Evolutionary conservation across 2,329 filamentous ascomycete genomes (phyloP).

Genomic region (Pleomassaria siparia): DNA sequence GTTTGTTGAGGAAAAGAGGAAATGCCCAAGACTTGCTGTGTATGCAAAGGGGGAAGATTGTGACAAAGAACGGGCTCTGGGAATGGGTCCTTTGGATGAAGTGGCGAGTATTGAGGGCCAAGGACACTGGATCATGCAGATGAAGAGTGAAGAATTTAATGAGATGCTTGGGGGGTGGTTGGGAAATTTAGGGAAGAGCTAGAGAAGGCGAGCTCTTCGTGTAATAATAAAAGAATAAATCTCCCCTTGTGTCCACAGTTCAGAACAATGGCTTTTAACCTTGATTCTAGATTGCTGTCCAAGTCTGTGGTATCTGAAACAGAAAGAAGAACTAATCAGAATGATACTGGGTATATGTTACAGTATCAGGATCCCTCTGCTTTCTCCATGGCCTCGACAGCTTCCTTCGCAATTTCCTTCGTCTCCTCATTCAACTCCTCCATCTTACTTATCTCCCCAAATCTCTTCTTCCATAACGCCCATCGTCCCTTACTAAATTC

Average conservation of each 20-base stretch:
- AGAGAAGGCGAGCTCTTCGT: background rate
- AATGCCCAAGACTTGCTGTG: conserved; percentile 13
- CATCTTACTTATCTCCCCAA: conserved; percentile 23
- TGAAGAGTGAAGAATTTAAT: conserved; percentile 18
- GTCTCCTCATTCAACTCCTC: conserved; percentile 26
- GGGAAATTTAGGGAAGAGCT: conserved; percentile 6
- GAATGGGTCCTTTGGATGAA: conserved; percentile 10
- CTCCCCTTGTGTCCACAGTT: background rate
- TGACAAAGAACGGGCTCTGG: conserved; percentile 16
- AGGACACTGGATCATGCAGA: conserved; percentile 23
- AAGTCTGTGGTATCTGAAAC: too few relatives aligned
- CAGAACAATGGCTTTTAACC: background rate
- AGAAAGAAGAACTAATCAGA: too few relatives aligned
- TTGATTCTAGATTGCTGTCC: background rate
- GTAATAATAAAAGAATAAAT: background rate
- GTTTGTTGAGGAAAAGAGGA: conserved; percentile 13
- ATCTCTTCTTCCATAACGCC: conserved; percentile 36
- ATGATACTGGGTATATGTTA: background rate
- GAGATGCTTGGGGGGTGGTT: conserved; percentile 16
- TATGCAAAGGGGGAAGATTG: conserved; percentile 11
- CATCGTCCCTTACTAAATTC: conserved; percentile 37
- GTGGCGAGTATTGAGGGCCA: conserved; percentile 9
- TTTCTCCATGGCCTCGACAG: conserved; percentile 31
- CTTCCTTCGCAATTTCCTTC: conserved; percentile 23
- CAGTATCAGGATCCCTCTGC: conserved; percentile 13